Base-by-base conservation (phyloP, 139 green algal species). In the Volvox africanus region DNA sequence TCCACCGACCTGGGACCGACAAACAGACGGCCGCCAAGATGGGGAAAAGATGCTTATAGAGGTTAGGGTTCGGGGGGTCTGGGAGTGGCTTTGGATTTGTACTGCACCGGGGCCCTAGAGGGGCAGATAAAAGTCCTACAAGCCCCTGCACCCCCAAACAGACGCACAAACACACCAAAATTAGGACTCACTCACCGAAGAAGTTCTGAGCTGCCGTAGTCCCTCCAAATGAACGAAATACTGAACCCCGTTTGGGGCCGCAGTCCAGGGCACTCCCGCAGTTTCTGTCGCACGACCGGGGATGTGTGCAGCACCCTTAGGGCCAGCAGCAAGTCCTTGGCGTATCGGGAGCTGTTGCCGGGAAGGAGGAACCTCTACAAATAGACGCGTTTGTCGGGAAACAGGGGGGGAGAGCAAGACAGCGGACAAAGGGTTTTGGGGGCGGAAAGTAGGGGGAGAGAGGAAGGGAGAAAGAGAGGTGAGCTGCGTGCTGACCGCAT, bases 311-410 rank as follows among this genome's bases (percentile, higher is more conserved):
- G 92, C 30, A 87, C 71, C 32, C 92, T 67, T n/a, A 96, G 79
- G 6, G 95, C 93, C 22, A 97, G 82, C 21, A 95, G 86, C 86
- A 92, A 28, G 94, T 93, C 37, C 84, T 93, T 88, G 89, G 94
- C 78, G 87, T 92, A 84, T 21, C 78, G 62, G 22, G 90, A 78
- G 33, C 86, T 88, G 80, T 89, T 89, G 69, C 78, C 90, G 0
- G 87, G 83, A 22, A 94, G 67, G 55, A 91, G 76, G 87, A 91
- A 91, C 61, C 87, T 33, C 87, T 91, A 77, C 21, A 79, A 18
- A 3, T 33, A 21, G 21, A 21, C 9, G 24, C 1, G 71, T 16
- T 33, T n/a, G 22, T 2, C 26, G 26, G 71, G 20, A 21, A 21
- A 35, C 18, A 33, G 22, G 22, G 71, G 20, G 26, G 71, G 71